A percentile compares a stretch with the other conserved stretches of the same genome.
Evolutionary conservation across 805 yeast genomes (phyloP).

Genomic region (Naumovozyma baii): DNA sequence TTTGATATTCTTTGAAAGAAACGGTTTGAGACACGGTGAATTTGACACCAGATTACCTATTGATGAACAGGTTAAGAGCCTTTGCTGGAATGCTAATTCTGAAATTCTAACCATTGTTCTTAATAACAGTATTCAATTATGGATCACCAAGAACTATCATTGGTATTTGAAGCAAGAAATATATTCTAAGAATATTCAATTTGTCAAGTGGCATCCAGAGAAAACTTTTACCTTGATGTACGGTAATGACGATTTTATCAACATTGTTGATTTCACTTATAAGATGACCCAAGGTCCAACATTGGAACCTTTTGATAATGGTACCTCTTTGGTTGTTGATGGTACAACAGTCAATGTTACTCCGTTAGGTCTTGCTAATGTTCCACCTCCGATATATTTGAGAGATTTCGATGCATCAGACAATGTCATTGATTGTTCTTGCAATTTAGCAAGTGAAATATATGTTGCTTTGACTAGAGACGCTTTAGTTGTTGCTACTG

Average conservation of each 20-base stretch:
- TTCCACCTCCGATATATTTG: slow-evolving; percentile 88
- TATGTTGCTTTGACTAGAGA: slow-evolving; percentile 49
- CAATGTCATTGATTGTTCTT: slow-evolving; percentile 56
- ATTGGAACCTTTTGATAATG: slow-evolving; percentile 56
- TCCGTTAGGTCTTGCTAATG: slow-evolving; percentile 74
- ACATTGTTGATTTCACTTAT: slow-evolving; percentile 59
- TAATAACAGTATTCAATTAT: slow-evolving; percentile 58
- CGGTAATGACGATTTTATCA: slow-evolving; percentile 44
- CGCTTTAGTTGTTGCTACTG: slow-evolving; percentile 38
- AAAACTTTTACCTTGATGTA: slow-evolving; percentile 67
- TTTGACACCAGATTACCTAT: slow-evolving; percentile 59
- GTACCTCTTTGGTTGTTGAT: slow-evolving; percentile 74
- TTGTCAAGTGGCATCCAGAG: slow-evolving; percentile 79
- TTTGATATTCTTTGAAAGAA: slow-evolving; percentile 79
- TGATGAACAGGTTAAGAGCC: slow-evolving; percentile 36
- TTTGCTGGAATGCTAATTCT: slow-evolving; percentile 76
- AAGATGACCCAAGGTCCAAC: slow-evolving; percentile 61
- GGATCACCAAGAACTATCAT: slow-evolving; percentile 89
- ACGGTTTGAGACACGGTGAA: slow-evolving; percentile 86
- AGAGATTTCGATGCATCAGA: slow-evolving; percentile 50
- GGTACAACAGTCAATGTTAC: slow-evolving; percentile 64
- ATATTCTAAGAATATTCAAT: slow-evolving; percentile 27
- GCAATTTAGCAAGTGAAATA: slow-evolving; percentile 46
- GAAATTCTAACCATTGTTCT: slow-evolving; percentile 68
- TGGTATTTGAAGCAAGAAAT: slow-evolving; percentile 91